phyloP scores from a whole-genome alignment of 805 yeast genomes.

The Schwanniomyces pseudopolymorphus region DNA sequence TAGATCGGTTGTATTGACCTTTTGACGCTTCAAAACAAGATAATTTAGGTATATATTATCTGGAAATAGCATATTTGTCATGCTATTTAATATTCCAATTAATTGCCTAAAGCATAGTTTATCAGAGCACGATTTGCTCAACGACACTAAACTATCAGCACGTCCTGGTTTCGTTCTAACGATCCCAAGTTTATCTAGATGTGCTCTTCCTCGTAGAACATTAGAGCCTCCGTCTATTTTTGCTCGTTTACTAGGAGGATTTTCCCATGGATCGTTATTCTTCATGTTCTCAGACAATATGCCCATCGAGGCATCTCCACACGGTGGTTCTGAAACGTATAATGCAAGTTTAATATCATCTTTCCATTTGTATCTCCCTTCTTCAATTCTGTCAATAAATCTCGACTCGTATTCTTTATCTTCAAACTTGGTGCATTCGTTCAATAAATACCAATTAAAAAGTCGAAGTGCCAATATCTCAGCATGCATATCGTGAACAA shows the following conservation, averaged over 20 bases:
- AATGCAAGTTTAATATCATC: constrained; percentile 49
- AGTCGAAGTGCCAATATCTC: constrained; percentile 74
- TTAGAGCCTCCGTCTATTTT: constrained; percentile 7
- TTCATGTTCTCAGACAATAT: constrained; percentile 14
- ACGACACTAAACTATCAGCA: constrained; percentile 65
- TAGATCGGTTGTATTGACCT: constrained; percentile 25
- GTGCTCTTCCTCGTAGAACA: constrained; percentile 58
- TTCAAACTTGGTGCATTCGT: constrained; percentile 38
- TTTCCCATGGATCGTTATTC: constrained; percentile 20
- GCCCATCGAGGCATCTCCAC: constrained; percentile 85
- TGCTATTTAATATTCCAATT: constrained; percentile 50
- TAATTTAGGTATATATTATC: constrained; percentile 43
- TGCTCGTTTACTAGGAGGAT: constrained; percentile 10
- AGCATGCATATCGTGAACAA: constrained; percentile 90
- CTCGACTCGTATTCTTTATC: constrained; percentile 10
- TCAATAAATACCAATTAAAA: constrained; percentile 60
- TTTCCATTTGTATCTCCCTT: constrained; percentile 28
- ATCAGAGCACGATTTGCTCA: constrained; percentile 88
- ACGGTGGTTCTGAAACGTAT: constrained; percentile 75
- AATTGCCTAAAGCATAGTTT: constrained; percentile 68
- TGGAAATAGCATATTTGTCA: constrained; percentile 36
- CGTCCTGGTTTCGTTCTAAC: constrained; percentile 95
- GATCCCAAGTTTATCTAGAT: constrained; percentile 54
- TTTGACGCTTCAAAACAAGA: constrained; percentile 46
- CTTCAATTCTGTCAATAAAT: constrained; percentile 13